These are phyloP conservation scores for Tuber borchii DNA, from an alignment of 495 filamentous ascomycete genomes.

Conservation along the genomic window DNA sequence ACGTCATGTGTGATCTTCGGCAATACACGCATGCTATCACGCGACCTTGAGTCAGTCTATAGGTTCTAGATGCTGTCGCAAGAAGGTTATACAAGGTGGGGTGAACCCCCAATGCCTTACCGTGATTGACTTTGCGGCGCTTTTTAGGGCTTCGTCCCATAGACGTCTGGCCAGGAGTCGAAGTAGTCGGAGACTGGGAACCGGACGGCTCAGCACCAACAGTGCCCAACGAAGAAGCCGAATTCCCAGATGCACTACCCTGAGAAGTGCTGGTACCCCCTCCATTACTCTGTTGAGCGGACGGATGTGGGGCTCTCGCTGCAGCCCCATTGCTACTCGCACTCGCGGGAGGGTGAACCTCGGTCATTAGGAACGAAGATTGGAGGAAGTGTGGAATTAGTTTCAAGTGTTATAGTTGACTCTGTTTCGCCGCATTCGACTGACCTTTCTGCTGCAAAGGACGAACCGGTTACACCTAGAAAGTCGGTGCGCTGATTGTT, in stretches of 20 bases:
- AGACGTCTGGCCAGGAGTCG: slow-evolving; percentile 38
- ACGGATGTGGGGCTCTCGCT: slow-evolving; percentile 34
- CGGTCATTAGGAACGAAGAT: slow-evolving; percentile 37
- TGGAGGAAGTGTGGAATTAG: slow-evolving; percentile 33
- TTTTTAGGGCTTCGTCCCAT: slow-evolving; percentile 66
- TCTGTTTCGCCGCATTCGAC: slow-evolving; percentile 36
- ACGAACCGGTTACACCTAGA: slow-evolving; percentile 32
- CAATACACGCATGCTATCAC: slow-evolving; percentile 94
- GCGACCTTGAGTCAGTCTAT: slow-evolving; percentile 46
- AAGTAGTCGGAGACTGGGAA: slow-evolving; percentile 39
- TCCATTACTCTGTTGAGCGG: slow-evolving; percentile 24
- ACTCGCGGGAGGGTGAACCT: slow-evolving; percentile 36
- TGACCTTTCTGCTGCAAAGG: slow-evolving; percentile 32
- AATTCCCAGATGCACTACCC: slow-evolving; percentile 11
- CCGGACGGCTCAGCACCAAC: slow-evolving; percentile 26
- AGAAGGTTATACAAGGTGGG: slow-evolving; percentile 33
- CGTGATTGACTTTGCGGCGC: slow-evolving; percentile 98
- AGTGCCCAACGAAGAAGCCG: slow-evolving; percentile 24
- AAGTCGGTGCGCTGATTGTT: slow-evolving; percentile 36
- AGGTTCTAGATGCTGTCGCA: slow-evolving; percentile 43
- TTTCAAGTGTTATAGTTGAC: slow-evolving; percentile 35
- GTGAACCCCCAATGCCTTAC: slow-evolving; percentile 52
- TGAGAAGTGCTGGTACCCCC: slow-evolving; percentile 14
- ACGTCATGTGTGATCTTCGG: slow-evolving; percentile 99
- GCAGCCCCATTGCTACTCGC: slow-evolving; percentile 38